Conservation (phyloP, 768 basidiomycete genomes). For the Coprinopsis sp. region DNA sequence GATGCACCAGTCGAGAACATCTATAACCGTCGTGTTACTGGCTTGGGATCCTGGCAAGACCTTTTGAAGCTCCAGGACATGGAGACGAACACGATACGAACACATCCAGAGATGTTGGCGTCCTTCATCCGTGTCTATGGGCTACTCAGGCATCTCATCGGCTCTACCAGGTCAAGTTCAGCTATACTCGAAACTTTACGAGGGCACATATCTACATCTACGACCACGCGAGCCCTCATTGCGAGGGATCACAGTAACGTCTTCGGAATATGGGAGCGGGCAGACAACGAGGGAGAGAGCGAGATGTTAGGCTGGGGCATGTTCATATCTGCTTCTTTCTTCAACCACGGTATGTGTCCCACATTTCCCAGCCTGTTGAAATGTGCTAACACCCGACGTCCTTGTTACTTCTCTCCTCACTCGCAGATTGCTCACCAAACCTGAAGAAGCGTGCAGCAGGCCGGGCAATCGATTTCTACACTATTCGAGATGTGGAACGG, state of each 20-base stretch:
- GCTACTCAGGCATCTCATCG: slow-evolving; percentile 42
- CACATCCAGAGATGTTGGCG: slow-evolving; percentile 46
- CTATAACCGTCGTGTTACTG: slow-evolving; percentile 2
- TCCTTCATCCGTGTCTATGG: slow-evolving; percentile 51
- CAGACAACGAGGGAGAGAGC: slow-evolving; percentile 38
- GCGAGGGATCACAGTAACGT: slow-evolving; percentile 61
- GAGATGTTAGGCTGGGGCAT: slow-evolving; percentile 68
- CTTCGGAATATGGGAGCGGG: slow-evolving; percentile 65
- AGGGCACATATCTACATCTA: slow-evolving; percentile 34
- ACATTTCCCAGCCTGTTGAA: not conserved
- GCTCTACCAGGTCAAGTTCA: slow-evolving; percentile 3
- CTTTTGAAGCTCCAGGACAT: slow-evolving; percentile 55
- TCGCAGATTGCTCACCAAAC: slow-evolving; percentile 49
- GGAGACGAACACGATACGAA: slow-evolving; percentile 42
- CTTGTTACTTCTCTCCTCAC: not conserved
- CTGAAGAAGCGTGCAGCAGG: slow-evolving; percentile 41
- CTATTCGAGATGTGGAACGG: slow-evolving; percentile 33
- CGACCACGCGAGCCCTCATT: slow-evolving; percentile 48
- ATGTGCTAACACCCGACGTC: not conserved
- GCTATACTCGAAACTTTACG: slow-evolving; percentile 13
- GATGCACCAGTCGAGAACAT: not conserved
- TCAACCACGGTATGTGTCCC: slow-evolving; percentile 54
- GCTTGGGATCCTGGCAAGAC: slow-evolving; percentile 39
- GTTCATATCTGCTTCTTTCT: slow-evolving; percentile 58
- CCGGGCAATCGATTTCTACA: slow-evolving; percentile 44